Conservation (phyloP, 2,329 filamentous ascomycete species). For the Trichoderma sp. region DNA sequence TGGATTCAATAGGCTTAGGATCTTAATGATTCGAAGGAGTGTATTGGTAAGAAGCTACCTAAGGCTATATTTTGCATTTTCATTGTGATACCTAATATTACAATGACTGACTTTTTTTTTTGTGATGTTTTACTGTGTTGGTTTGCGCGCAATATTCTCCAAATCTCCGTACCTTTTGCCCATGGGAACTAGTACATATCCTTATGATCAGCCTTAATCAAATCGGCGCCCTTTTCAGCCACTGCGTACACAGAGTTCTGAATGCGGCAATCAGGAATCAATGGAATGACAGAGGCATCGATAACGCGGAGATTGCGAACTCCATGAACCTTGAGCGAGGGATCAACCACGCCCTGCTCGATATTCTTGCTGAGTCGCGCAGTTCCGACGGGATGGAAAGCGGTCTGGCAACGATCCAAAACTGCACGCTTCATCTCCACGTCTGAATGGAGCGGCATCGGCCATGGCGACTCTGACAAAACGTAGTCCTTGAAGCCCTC, state of each 20-base stretch:
- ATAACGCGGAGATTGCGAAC: conserved; percentile 55
- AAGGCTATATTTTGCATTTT: not conserved
- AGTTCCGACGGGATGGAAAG: conserved; percentile 61
- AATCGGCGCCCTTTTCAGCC: conserved; percentile 51
- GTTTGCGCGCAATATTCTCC: not conserved
- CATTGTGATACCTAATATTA: not conserved
- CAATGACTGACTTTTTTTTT: not conserved
- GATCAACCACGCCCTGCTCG: conserved; percentile 55
- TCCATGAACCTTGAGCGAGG: conserved; percentile 54
- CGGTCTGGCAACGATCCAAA: conserved; percentile 59
- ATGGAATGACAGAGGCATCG: conserved; percentile 58
- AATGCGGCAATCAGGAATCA: conserved; percentile 58
- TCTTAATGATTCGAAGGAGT: not conserved
- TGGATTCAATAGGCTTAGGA: not conserved
- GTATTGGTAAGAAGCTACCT: not conserved
- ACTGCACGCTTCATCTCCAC: conserved; percentile 58
- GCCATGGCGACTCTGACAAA: conserved; percentile 58
- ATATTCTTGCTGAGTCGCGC: conserved; percentile 54
- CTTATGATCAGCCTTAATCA: conserved; percentile 28
- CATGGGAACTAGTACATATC: conserved; percentile 20
- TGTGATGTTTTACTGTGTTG: not conserved
- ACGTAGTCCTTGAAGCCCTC: conserved; percentile 59
- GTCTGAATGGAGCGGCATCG: conserved; percentile 58
- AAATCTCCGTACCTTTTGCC: not conserved
- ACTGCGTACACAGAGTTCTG: conserved; percentile 64